phyloP scores from a whole-genome alignment of 257 asterid species.

The Solanum pimpinellifolium region DNA sequence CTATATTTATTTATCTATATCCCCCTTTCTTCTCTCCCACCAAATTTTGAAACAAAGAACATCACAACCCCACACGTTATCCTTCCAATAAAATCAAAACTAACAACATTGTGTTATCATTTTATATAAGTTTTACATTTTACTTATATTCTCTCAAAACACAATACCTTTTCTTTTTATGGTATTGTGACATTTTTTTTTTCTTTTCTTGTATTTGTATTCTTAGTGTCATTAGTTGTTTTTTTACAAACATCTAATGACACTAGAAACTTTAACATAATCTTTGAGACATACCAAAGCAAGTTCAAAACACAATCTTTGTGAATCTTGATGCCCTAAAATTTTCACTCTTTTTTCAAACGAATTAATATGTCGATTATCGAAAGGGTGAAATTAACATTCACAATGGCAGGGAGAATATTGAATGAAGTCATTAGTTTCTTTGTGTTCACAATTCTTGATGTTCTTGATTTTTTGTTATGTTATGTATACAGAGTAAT shows the following conservation, averaged over 20 bases:
- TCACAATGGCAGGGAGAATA: constrained; percentile 23
- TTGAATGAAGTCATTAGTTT: constrained; percentile 46
- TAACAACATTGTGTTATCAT: background rate
- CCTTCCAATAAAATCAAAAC: background rate
- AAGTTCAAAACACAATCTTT: background rate
- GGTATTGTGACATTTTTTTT: background rate
- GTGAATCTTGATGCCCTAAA: background rate
- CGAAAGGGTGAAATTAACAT: constrained; percentile 3
- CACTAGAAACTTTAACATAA: background rate
- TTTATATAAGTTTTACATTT: background rate
- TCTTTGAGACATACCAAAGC: background rate
- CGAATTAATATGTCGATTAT: constrained; percentile 4
- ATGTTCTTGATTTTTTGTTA: constrained; percentile 45
- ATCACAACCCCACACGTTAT: constrained; percentile 4
- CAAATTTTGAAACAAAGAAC: background rate
- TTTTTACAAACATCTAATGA: background rate
- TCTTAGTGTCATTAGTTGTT: background rate
- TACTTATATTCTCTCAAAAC: background rate
- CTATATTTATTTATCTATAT: background rate
- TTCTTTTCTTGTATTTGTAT: background rate
- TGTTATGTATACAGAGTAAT: constrained; percentile 48
- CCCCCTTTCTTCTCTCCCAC: background rate
- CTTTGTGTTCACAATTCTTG: constrained; percentile 35
- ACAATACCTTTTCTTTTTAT: background rate
- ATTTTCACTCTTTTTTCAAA: background rate